A percentile compares a stretch with the other conserved stretches of the same genome.
These are phyloP conservation scores for Colletotrichum chrysophilum DNA, from an alignment of 2,329 filamentous ascomycete genomes.

Conservation along the genomic window DNA sequence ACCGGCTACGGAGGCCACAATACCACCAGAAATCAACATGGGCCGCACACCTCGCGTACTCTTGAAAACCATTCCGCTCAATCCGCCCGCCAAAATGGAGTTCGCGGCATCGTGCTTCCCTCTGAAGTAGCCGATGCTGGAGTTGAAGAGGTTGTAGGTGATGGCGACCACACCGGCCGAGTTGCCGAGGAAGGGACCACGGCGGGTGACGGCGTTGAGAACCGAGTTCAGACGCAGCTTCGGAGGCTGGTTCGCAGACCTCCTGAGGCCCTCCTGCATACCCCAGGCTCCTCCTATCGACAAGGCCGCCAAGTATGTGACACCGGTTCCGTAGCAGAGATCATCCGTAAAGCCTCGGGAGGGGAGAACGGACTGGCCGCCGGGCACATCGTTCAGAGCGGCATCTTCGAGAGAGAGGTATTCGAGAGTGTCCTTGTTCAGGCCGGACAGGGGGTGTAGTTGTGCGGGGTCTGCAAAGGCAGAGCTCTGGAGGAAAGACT, in stretches of 20 bases:
- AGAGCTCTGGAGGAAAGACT: conserved; percentile 81
- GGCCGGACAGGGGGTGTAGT: conserved; percentile 90
- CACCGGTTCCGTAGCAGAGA: conserved; percentile 95
- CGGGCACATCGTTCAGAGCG: conserved; percentile 83
- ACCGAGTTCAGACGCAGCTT: conserved; percentile 94
- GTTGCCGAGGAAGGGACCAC: conserved; percentile 95
- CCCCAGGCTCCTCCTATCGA: conserved; percentile 91
- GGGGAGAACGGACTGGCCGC: conserved; percentile 85
- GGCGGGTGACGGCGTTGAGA: conserved; percentile 89
- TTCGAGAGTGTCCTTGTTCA: conserved; percentile 92
- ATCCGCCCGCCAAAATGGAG: conserved; percentile 80
- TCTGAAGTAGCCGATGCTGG: conserved; percentile 76
- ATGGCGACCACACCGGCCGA: conserved; percentile 95
- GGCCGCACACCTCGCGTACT: conserved; percentile 88
- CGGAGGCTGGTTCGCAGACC: conserved; percentile 78
- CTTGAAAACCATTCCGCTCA: conserved; percentile 96
- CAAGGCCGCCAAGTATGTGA: conserved; percentile 90
- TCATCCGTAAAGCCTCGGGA: conserved; percentile 98
- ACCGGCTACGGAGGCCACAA: conserved; percentile 86
- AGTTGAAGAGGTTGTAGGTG: conserved; percentile 94
- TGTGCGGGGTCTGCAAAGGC: conserved; percentile 84
- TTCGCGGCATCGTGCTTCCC: conserved; percentile 92
- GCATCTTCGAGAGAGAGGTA: conserved; percentile 96
- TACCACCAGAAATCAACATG: conserved; percentile 92
- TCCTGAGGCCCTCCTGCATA: conserved; percentile 84